Evolutionary conservation across 2,329 filamentous ascomycete species (phyloP).

Genomic region (Phialophora expanda): DNA sequence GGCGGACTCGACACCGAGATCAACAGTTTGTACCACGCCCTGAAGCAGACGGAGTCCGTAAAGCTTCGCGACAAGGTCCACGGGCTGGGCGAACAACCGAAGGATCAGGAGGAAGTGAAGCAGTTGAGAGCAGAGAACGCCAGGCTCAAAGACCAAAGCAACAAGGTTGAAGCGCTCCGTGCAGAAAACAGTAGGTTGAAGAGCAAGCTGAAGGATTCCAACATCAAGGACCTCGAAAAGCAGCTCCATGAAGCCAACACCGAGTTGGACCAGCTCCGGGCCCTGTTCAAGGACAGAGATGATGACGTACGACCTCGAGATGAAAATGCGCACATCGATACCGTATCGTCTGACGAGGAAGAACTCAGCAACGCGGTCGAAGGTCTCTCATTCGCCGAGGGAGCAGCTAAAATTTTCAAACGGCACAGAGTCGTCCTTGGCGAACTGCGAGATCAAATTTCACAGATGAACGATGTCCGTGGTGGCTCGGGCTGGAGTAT

Average conservation of each 20-base stretch:
- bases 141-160: background rate
- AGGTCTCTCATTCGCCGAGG: background rate
- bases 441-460: background rate
- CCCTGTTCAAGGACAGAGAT: background rate
- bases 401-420: background rate
- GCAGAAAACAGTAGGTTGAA: background rate
- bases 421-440: background rate
- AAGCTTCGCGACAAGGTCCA: background rate
- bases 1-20: background rate
- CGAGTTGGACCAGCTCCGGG: background rate
- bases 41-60: background rate
- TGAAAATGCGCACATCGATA: background rate
- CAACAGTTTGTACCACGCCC: background rate
- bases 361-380: background rate
- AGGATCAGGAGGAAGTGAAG: conserved; percentile 4
- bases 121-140: background rate
- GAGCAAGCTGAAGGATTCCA: background rate
- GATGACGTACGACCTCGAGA: background rate
- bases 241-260: background rate
- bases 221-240: conserved; percentile 7
- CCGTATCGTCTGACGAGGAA: background rate
- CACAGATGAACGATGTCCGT: conserved; percentile 1
- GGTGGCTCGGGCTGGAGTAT: conserved; percentile 17
- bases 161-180: conserved; percentile 1
- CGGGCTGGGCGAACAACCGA: background rate